Evolutionary conservation across 192 early-diverging fungal species (phyloP).

Genomic region (Podila epicladia): DNA sequence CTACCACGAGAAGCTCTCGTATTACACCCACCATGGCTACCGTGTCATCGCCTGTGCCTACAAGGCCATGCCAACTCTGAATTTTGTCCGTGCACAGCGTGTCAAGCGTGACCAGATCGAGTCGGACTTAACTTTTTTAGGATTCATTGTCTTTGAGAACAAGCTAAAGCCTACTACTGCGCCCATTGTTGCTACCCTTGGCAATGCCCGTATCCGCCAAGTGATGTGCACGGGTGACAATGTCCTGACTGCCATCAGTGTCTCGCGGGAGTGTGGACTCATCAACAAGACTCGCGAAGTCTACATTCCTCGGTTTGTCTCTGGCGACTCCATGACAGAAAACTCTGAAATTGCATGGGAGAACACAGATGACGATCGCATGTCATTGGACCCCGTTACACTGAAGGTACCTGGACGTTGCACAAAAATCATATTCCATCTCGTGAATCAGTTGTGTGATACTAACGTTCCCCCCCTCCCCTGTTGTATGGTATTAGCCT

Average conservation of each 20-base stretch:
- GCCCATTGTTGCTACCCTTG: slow-evolving; percentile 79
- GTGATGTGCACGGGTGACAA: slow-evolving; percentile 99
- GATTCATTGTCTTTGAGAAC: slow-evolving; percentile 99
- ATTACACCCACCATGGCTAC: slow-evolving; percentile 96
- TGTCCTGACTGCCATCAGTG: slow-evolving; percentile 94
- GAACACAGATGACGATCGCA: slow-evolving; percentile 58
- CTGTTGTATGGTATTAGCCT: slow-evolving; percentile 2
- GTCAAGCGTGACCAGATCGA: slow-evolving; percentile 90
- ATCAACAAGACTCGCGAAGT: slow-evolving; percentile 77
- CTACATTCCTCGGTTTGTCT: slow-evolving; percentile 81
- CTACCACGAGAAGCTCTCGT: slow-evolving; percentile 81
- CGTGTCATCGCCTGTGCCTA: slow-evolving; percentile 95
- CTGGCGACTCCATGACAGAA: slow-evolving; percentile 57
- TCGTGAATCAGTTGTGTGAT: neutral
- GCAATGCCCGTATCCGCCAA: slow-evolving; percentile 87
- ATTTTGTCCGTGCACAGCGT: slow-evolving; percentile 80
- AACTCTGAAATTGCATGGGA: slow-evolving; percentile 79
- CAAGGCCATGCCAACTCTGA: slow-evolving; percentile 73
- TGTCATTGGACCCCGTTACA: slow-evolving; percentile 54
- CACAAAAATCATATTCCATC: neutral
- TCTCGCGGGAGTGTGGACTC: slow-evolving; percentile 92
- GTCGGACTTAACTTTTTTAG: slow-evolving; percentile 85
- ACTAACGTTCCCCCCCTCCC: neutral
- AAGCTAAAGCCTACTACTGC: slow-evolving; percentile 92
- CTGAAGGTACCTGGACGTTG: slow-evolving; percentile 49